These are phyloP conservation scores for Cucumis hystrix DNA, from an alignment of 306 rosid genomes.

Conservation along the genomic window DNA sequence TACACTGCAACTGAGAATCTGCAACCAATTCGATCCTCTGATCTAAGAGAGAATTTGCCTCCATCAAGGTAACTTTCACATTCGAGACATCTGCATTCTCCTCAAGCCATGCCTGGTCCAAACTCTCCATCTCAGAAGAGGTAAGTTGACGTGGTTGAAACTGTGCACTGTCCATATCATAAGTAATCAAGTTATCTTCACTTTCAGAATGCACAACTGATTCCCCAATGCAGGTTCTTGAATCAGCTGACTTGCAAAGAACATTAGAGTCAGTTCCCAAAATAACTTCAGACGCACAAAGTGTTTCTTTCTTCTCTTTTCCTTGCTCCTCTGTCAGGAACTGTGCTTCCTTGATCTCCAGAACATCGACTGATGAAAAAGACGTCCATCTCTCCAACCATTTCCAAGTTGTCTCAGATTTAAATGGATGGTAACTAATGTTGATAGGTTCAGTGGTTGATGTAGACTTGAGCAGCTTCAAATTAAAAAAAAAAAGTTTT, in stretches of 20 bases:
- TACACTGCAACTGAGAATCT: conserved; percentile 23
- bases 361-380: conserved; percentile 29
- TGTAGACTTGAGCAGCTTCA: conserved; percentile 62
- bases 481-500: neutral
- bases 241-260: conserved; percentile 22
- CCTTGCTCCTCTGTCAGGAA: conserved; percentile 24
- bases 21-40: conserved; percentile 23
- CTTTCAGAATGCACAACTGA: conserved; percentile 36
- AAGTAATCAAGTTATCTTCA: conserved; percentile 34
- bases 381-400: conserved; percentile 98
- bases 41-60: conserved; percentile 22
- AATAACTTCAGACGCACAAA: conserved; percentile 12
- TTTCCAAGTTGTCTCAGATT: conserved; percentile 72
- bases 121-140: conserved; percentile 20
- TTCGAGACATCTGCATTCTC: conserved; percentile 21
- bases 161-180: conserved; percentile 29
- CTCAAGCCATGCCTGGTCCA: conserved; percentile 33
- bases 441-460: conserved; percentile 48
- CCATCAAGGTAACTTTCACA: conserved; percentile 21
- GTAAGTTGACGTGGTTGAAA: conserved; percentile 26
- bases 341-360: conserved; percentile 19
- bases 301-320: conserved; percentile 16
- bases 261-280: conserved; percentile 26
- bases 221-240: conserved; percentile 21
- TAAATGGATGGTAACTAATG: conserved; percentile 59